Evolutionary conservation across 495 filamentous ascomycete species (phyloP), one percentile per base, ranked within the genome.

Genomic region (Lindgomyces ingoldianus): DNA sequence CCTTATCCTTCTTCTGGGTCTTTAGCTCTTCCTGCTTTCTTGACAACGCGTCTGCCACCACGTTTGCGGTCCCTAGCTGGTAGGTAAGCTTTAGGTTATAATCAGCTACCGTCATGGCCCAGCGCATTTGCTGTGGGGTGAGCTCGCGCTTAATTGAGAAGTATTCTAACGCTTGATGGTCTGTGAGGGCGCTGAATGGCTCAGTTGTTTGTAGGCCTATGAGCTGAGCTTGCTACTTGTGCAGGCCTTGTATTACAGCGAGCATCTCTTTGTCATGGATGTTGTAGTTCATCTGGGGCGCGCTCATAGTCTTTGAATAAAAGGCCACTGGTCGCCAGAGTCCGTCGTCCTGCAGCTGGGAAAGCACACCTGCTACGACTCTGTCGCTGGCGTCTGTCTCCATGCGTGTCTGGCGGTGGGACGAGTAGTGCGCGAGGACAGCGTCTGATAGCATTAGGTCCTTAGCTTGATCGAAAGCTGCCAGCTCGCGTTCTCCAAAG

Each of bases 261-360:
- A 79, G 69, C 22, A 79, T 65, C 65, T 78, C 75, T 59, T 78
- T 77, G 60, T 74, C 64, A 64, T 73, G 57, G 26, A 74, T 75
- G 26, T 71, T 30, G 60, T 75, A 74, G 57, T 74, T 75, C 3
- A 47, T 47, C 44, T 47, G n/a, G 8, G 60, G 53, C 36, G 52
- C 63, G 16, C 25, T 57, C 14, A 63, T 69, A 61, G 70, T 75
- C 51, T 61, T 69, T 8, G 62, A 75, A 46, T 68, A 75, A 64
- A 62, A 78, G 12, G 66, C 68, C 49, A 65, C 65, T n/a, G 66
- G 74, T 14, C 57, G 49, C 16, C 72, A 58, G 14, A 57, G 1
- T 30, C 67, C 66, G 16, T 69, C 53, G 18, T 72, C 53, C 29
- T 74, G 46, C 33, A 59, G 57, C 50, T 76, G 62, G 3, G 65